Base-by-base conservation (phyloP, 805 yeast genomes). In the Lipomyces spencermartinsiae region DNA sequence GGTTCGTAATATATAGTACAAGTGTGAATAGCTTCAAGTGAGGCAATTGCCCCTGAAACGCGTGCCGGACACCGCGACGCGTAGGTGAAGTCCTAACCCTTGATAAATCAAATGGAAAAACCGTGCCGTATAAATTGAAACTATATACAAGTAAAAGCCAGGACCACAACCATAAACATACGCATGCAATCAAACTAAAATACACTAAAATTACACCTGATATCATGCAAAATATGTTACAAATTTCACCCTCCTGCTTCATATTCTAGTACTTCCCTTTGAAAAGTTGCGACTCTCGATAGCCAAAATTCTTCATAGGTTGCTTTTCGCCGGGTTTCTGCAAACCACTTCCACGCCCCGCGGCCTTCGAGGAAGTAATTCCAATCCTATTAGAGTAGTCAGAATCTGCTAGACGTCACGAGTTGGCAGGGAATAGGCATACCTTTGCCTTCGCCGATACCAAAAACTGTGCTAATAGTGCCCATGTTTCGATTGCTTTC, bases 301-400 rank as follows among this genome's bases (percentile, higher is more conserved):
- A 53, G 34, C 56, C 56, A 53, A 8, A 53, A 7, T 7, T 29
- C 31, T 39, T 57, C 61, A 56, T 51, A 67, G 56, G 16, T 49
- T 19, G 33, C 53, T 43, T 63, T 67, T 54, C 60, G 16, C 33
- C 34, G 22, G 8, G 67, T 67, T 10, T 64, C 59, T 9, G 71
- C 66, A 59, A 69, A 59, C 72, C 72, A 69, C 14, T 68, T 63
- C 72, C 72, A 69, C 8, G 72, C 67, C 10, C 63, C 59, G 10
- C 66, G 51, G 19, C 72, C 72, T 33, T 65, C 67, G 3, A 61
- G 58, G 56, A 63, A 69, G 35, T 33, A 61, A 16, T 53, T 56
- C 72, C 72, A 69, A 34, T 69, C 70, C 55, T 53, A n/a, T n/a
- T n/a, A 31, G 14, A 29, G n/a, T n/a, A 8, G 54, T 39, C 53